Percentiles rank a stretch among this genome's conserved stretches.
Conservation (phyloP, 208 protist species). For the Acanthamoeba triangularis region DNA sequence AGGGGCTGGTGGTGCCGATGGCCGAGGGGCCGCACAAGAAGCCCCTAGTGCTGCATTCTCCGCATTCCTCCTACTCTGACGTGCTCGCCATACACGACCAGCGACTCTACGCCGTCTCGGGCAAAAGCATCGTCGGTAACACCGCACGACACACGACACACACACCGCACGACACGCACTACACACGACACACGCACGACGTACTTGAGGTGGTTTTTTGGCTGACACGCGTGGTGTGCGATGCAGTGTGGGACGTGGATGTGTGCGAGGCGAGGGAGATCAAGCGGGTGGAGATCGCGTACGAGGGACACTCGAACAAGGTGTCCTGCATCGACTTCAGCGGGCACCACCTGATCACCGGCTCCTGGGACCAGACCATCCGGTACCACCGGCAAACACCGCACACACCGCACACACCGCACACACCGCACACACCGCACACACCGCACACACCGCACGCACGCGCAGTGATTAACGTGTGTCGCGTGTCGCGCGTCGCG, state of each 20-base stretch:
- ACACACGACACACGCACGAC: background rate
- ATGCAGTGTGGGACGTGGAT: background rate
- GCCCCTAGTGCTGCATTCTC: background rate
- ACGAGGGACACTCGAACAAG: conserved; percentile 3
- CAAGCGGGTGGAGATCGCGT: background rate
- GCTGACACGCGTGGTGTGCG: too few relatives aligned
- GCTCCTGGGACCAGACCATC: conserved; percentile 14
- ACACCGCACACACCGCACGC: background rate
- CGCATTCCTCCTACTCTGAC: background rate
- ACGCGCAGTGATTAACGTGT: background rate
- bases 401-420: background rate
- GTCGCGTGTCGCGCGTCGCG: background rate
- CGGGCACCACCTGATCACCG: background rate
- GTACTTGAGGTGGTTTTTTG: too few relatives aligned
- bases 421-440: background rate
- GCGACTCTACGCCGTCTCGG: background rate
- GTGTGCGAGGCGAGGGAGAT: background rate
- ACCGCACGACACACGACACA: background rate
- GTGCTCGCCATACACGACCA: background rate
- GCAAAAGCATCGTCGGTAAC: background rate
- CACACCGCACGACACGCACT: background rate
- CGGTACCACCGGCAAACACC: background rate
- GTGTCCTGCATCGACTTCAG: background rate
- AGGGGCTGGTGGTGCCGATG: background rate
- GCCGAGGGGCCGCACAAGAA: background rate